A percentile compares a stretch with the other conserved stretches of the same genome.
These are phyloP conservation scores for Purshia tridentata DNA, from an alignment of 306 rosid genomes.

Conservation along the genomic window DNA sequence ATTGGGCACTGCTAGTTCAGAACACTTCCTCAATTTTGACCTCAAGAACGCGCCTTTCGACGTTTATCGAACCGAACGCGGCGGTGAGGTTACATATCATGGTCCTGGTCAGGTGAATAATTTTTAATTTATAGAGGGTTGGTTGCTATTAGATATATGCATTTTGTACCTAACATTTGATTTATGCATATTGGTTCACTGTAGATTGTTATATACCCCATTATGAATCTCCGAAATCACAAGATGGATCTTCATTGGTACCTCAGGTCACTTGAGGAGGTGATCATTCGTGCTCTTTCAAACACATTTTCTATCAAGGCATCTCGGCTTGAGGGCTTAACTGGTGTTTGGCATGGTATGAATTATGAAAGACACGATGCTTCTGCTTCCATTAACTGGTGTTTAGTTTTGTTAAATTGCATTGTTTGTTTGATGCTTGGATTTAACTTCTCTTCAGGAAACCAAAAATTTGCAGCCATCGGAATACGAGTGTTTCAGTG, in stretches of 20 bases:
- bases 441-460: conserved; percentile 41
- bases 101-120: conserved; percentile 53
- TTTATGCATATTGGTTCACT: conserved; percentile 19
- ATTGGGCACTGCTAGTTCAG: conserved; percentile 43
- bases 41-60: conserved; percentile 35
- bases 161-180: not conserved
- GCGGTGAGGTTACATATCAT: conserved; percentile 53
- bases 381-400: not conserved
- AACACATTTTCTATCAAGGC: conserved; percentile 73
- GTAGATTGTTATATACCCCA: conserved; percentile 85
- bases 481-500: conserved; percentile 61
- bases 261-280: conserved; percentile 86
- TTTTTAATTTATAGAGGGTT: not conserved
- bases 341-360: conserved; percentile 93
- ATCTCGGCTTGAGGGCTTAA: conserved; percentile 64
- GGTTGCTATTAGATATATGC: not conserved
- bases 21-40: conserved; percentile 42
- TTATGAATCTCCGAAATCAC: conserved; percentile 78
- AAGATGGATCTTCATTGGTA: conserved; percentile 90
- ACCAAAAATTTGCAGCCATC: conserved; percentile 74
- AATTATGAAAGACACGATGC: not conserved
- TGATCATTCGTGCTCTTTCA: conserved; percentile 67
- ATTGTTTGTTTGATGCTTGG: not conserved
- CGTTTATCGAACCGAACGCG: conserved; percentile 48
- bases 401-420: too few relatives aligned